These are phyloP conservation scores for Carex myosuroides DNA, from an alignment of 176 grass and related monocot species.

Conservation along the genomic window DNA sequence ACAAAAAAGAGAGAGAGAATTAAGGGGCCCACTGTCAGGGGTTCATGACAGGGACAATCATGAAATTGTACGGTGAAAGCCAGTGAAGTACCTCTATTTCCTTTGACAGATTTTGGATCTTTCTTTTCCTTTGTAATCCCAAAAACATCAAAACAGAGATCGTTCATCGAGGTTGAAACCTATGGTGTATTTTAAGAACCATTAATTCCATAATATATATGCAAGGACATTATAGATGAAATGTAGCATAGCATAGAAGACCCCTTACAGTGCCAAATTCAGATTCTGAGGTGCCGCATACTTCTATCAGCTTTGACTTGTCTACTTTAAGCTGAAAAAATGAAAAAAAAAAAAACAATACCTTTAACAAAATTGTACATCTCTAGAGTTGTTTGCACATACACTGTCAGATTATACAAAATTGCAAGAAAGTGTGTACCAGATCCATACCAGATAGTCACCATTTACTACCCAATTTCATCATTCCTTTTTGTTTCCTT, in stretches of 20 bases:
- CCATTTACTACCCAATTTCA: neutral
- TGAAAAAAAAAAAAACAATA: neutral
- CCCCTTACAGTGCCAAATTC: constrained; percentile 74
- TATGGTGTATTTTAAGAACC: constrained; percentile 8
- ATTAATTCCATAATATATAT: constrained; percentile 24
- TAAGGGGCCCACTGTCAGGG: neutral
- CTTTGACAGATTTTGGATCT: constrained; percentile 78
- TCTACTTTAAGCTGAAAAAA: constrained; percentile 81
- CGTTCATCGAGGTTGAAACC: constrained; percentile 92
- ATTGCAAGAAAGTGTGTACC: neutral
- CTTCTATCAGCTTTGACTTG: constrained; percentile 77
- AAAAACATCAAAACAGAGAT: constrained; percentile 95
- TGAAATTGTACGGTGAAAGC: neutral
- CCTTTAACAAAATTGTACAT: neutral
- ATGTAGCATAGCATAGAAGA: neutral
- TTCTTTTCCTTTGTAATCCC: constrained; percentile 87
- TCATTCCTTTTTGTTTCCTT: neutral
- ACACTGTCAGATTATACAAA: neutral
- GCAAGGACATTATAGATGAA: neutral
- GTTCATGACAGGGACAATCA: neutral
- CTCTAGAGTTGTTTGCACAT: neutral
- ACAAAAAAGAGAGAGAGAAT: neutral
- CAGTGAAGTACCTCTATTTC: constrained; percentile 59
- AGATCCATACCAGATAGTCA: neutral
- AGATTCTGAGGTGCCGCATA: constrained; percentile 75